Percentiles rank a stretch among this genome's conserved stretches.
Conservation (phyloP, 108 stramenopile genomes). For the Skeletonema grethae region DNA sequence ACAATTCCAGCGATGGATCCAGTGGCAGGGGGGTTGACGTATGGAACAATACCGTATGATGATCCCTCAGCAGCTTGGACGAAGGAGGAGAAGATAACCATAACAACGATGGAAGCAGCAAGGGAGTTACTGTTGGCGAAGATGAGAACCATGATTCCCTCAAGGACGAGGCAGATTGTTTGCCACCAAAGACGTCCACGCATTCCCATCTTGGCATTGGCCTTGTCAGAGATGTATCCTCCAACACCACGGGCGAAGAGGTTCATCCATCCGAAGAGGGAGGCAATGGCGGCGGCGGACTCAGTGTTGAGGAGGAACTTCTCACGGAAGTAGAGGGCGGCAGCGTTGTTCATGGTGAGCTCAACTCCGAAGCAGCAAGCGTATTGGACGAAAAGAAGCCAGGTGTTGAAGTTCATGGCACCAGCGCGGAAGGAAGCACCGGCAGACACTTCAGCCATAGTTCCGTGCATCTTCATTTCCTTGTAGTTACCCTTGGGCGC, state of each 20-base stretch:
- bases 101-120: constrained; percentile 60
- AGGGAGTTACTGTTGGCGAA: constrained; percentile 60
- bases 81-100: constrained; percentile 80
- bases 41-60: constrained; percentile 84
- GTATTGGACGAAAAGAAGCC: constrained; percentile 76
- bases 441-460: constrained; percentile 53
- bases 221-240: constrained; percentile 48
- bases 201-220: constrained; percentile 60
- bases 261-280: constrained; percentile 66
- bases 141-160: constrained; percentile 68
- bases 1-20: constrained; percentile 84
- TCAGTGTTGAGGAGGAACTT: constrained; percentile 49
- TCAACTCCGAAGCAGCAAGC: constrained; percentile 83
- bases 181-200: constrained; percentile 68
- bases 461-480: constrained; percentile 57
- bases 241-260: constrained; percentile 70
- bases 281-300: constrained; percentile 54
- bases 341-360: constrained; percentile 72
- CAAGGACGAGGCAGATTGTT: constrained; percentile 55
- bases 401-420: constrained; percentile 64
- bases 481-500: constrained; percentile 72
- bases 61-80: constrained; percentile 85
- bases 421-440: constrained; percentile 49
- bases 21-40: constrained; percentile 73
- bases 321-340: constrained; percentile 59